phyloP scores from a whole-genome alignment of 2,329 filamentous ascomycete species.

The Diaporthe citriasiana region DNA sequence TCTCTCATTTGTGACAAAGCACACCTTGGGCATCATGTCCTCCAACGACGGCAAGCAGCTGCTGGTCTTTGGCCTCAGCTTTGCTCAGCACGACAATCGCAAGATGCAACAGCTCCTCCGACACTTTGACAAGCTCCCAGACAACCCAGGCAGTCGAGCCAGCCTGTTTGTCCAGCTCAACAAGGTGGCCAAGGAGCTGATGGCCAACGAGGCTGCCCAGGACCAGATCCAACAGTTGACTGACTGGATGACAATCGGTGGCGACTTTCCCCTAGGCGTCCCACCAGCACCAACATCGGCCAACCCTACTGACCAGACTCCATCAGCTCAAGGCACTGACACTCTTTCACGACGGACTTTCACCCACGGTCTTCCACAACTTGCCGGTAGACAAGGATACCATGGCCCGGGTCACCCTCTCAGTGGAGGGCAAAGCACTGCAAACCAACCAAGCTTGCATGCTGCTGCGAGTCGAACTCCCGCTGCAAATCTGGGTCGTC shows the following conservation, averaged over 20 bases:
- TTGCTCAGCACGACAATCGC: slow-evolving; percentile 40
- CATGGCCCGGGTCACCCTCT: slow-evolving; percentile 31
- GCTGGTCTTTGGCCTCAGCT: slow-evolving; percentile 41
- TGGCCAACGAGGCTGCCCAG: slow-evolving; percentile 10
- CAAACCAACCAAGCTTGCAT: not conserved
- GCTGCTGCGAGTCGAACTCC: not conserved
- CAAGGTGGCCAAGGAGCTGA: slow-evolving; percentile 36
- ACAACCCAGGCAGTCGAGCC: slow-evolving; percentile 33
- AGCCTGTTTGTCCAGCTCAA: slow-evolving; percentile 40
- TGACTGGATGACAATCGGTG: slow-evolving; percentile 39
- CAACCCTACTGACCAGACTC: not conserved
- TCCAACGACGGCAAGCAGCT: slow-evolving; percentile 40
- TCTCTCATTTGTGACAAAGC: not conserved
- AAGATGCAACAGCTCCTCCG: slow-evolving; percentile 41
- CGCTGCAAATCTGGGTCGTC: not conserved
- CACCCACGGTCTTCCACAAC: no score
- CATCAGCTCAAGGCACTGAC: not conserved
- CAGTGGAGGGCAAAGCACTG: not conserved
- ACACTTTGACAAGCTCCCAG: slow-evolving; percentile 36
- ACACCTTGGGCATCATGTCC: slow-evolving; percentile 11
- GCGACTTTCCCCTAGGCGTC: slow-evolving; percentile 22
- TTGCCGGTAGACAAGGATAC: not conserved
- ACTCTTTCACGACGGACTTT: not conserved
- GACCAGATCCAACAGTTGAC: slow-evolving; percentile 31
- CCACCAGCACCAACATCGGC: not conserved